These are phyloP conservation scores for Lathyrus sativus DNA, from an alignment of 306 rosid genomes.

Conservation along the genomic window DNA sequence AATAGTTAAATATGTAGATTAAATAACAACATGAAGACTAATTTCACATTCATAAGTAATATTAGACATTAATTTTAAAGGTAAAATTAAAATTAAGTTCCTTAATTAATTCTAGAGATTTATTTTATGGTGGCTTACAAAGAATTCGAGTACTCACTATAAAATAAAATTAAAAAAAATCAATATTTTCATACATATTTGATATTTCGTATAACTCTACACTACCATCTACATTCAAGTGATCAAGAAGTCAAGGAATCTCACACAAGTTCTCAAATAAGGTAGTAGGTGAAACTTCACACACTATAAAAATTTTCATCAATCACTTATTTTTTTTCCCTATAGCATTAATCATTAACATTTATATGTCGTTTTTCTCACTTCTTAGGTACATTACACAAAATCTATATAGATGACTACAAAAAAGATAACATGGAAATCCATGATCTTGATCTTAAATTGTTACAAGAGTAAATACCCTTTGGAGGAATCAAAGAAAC, in stretches of 20 bases:
- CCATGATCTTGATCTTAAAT: slow-evolving; percentile 52
- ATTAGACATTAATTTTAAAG: background rate
- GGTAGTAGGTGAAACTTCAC: slow-evolving; percentile 45
- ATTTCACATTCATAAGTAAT: background rate
- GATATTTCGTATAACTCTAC: slow-evolving; percentile 23
- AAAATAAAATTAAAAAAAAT: slow-evolving; percentile 19
- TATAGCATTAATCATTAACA: slow-evolving; percentile 30
- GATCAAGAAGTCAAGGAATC: slow-evolving; percentile 49
- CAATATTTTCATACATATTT: slow-evolving; percentile 29
- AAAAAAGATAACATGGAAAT: slow-evolving; percentile 68
- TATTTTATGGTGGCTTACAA: background rate
- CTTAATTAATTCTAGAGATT: background rate
- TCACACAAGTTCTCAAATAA: slow-evolving; percentile 27
- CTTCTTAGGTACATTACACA: background rate
- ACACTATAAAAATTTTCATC: slow-evolving; percentile 43
- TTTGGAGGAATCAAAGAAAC: slow-evolving; percentile 42
- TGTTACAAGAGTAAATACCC: slow-evolving; percentile 53
- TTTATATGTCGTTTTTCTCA: slow-evolving; percentile 34
- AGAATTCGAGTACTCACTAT: background rate
- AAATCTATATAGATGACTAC: slow-evolving; percentile 40
- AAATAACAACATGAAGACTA: background rate
- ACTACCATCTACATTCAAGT: slow-evolving; percentile 42
- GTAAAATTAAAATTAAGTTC: background rate
- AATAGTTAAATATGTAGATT: too few species aligned
- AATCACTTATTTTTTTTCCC: slow-evolving; percentile 27